Evolutionary conservation across 2,329 filamentous ascomycete species (phyloP), one percentile per base, ranked within the genome.

Genomic region (Cladosporium sp.): DNA sequence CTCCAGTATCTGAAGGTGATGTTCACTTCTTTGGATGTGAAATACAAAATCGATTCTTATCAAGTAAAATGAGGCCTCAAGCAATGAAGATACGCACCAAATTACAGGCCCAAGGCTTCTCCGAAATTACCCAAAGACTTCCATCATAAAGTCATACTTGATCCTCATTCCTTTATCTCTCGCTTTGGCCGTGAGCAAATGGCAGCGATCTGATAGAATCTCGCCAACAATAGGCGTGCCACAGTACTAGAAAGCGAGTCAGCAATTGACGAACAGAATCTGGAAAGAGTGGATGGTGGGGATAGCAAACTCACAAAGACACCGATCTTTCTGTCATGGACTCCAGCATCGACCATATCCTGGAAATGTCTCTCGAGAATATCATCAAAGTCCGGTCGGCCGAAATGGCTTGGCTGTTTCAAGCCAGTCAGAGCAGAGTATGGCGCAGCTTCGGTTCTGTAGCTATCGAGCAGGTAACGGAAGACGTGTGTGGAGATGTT

Each of bases 111-210:
- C 9, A 9, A 27, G 22, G 9, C 9, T 9, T 9, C 9, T 9
- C 5, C 9, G 22, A 5, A 5, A 8, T 51, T 36, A 59, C 11
- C 72, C 75, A 66, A 82, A 82, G 0, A 81, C 77, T 56, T 81
- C 79, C 50, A 79, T 78, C 71, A 79, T 77, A 47, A 82, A 82
- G 47, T 77, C 69, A 61, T 82, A 82, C 59, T 79, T 69, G 27
- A 82, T 70, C 58, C 73, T 75, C 43, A 71, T 73, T 13, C 73
- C 75, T 55, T 80, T 77, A n/a, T 72, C 65, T 24, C 76, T 67
- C 0, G 75, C 78, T 54, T 76, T 71, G 1, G 73, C 67, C 8
- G 75, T 80, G 57, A 82, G 61, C 53, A 71, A 65, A 4, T 71
- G 65, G 52, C 79, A 82, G 55, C 75, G 72, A 64, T 82, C 79